A percentile compares a stretch with the other conserved stretches of the same genome.
phyloP scores from a whole-genome alignment of 2,329 filamentous ascomycete genomes.

The Diaporthe destruens region DNA sequence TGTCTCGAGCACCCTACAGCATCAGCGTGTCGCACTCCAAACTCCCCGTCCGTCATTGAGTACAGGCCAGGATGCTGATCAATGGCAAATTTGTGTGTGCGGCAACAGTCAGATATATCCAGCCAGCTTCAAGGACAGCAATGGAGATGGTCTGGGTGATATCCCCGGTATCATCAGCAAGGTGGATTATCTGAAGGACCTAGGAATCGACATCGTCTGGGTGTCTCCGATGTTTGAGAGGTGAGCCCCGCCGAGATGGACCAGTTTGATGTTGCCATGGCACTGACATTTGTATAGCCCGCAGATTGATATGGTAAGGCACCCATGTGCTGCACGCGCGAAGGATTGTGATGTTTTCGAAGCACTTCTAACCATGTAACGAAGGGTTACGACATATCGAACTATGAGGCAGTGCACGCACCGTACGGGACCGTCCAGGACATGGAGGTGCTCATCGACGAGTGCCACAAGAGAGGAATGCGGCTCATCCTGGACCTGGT shows the following conservation, averaged over 20 bases:
- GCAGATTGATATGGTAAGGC: slow-evolving; percentile 55
- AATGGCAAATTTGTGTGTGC: background rate
- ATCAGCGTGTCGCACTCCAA: background rate
- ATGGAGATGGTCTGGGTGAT: slow-evolving; percentile 66
- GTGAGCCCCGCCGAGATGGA: background rate
- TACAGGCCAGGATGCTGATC: background rate
- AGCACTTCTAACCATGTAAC: background rate
- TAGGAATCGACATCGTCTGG: slow-evolving; percentile 67
- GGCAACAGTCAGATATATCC: slow-evolving; percentile 63
- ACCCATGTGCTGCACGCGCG: slow-evolving; percentile 46
- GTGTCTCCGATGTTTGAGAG: slow-evolving; percentile 50
- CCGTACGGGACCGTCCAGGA: slow-evolving; percentile 76
- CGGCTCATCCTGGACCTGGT: slow-evolving; percentile 81
- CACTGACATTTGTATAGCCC: slow-evolving; percentile 50
- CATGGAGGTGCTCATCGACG: slow-evolving; percentile 71
- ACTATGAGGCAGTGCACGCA: slow-evolving; percentile 72
- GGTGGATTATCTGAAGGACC: slow-evolving; percentile 63
- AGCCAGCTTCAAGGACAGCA: slow-evolving; percentile 67
- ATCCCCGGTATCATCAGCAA: slow-evolving; percentile 66
- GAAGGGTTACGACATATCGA: slow-evolving; percentile 76
- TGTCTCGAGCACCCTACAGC: background rate
- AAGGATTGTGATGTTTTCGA: background rate
- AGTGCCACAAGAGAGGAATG: slow-evolving; percentile 73
- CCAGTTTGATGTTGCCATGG: background rate
- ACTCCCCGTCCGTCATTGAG: background rate